These are phyloP conservation scores for Rosa rugosa DNA, from an alignment of 306 rosid species.

Conservation along the genomic window DNA sequence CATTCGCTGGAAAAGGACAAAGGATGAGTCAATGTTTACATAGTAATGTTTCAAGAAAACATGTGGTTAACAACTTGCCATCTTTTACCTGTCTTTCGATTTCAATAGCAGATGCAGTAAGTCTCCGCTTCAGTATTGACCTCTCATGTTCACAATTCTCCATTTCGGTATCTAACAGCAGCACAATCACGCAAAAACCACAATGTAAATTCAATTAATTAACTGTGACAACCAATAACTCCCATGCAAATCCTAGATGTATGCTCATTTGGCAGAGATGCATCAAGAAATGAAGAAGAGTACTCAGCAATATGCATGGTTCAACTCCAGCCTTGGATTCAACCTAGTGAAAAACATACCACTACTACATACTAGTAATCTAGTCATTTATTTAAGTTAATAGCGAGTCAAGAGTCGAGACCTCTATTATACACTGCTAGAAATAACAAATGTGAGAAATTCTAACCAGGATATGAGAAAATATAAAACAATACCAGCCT, in stretches of 20 bases:
- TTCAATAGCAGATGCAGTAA: constrained; percentile 74
- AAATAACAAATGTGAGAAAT: neutral
- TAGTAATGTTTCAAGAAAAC: neutral
- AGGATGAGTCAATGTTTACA: constrained; percentile 21
- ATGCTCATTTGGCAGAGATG: neutral
- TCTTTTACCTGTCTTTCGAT: constrained; percentile 72
- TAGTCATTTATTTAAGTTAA: neutral
- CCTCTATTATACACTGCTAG: too few species aligned
- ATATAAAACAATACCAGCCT: neutral
- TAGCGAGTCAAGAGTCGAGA: neutral
- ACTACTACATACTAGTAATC: neutral
- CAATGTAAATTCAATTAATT: neutral
- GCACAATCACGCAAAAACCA: constrained; percentile 20
- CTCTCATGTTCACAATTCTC: constrained; percentile 72
- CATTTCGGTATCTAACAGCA: constrained; percentile 60
- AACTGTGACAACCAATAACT: neutral
- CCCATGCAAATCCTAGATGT: neutral
- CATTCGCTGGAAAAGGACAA: constrained; percentile 68
- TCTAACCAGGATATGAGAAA: neutral
- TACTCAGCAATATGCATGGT: neutral
- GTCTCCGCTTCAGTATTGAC: constrained; percentile 60
- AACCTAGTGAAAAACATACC: neutral
- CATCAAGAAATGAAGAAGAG: neutral
- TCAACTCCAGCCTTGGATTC: neutral
- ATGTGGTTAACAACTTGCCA: neutral